phyloP scores from a whole-genome alignment of 1,139 yeast genomes.

The Diutina catenulata region DNA sequence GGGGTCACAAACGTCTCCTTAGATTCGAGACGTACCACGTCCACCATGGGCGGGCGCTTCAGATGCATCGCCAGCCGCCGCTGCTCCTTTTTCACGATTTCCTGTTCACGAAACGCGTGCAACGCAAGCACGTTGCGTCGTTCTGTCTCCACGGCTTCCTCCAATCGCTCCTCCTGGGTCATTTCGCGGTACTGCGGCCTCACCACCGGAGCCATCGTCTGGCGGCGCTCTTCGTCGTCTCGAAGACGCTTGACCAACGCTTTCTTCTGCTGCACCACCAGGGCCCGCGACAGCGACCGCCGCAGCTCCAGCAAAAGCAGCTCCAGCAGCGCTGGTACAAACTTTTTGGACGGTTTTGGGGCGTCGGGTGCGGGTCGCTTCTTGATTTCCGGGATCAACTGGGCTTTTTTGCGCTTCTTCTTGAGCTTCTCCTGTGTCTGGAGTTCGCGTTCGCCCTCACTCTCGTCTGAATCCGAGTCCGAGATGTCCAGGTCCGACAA shows the following conservation, averaged over 20 bases:
- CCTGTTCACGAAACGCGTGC: constrained; percentile 72
- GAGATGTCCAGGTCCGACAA: constrained; percentile 46
- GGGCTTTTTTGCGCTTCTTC: constrained; percentile 27
- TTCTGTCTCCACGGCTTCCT: constrained; percentile 83
- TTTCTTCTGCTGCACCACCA: constrained; percentile 70
- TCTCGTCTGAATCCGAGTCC: constrained; percentile 39
- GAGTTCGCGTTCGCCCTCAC: constrained; percentile 58
- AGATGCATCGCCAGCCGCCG: constrained; percentile 62
- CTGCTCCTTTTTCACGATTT: constrained; percentile 58
- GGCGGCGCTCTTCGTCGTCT: constrained; percentile 59
- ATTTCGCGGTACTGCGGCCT: constrained; percentile 36
- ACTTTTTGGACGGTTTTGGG: neutral
- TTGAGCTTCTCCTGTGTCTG: constrained; percentile 37
- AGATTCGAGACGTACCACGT: constrained; percentile 42
- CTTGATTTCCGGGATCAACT: constrained; percentile 36
- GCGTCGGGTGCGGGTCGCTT: constrained; percentile 10
- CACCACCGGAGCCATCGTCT: constrained; percentile 31
- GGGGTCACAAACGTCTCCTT: constrained; percentile 32
- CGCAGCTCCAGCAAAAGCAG: constrained; percentile 4
- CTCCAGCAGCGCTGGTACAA: neutral
- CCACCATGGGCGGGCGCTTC: constrained; percentile 49
- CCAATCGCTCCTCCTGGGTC: constrained; percentile 80
- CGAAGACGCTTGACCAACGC: constrained; percentile 66
- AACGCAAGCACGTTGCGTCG: constrained; percentile 60
- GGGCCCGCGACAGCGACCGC: constrained; percentile 66